Evolutionary conservation across 495 filamentous ascomycete species (phyloP), one percentile per base, ranked within the genome.

Genomic region (Podospora appendiculata): DNA sequence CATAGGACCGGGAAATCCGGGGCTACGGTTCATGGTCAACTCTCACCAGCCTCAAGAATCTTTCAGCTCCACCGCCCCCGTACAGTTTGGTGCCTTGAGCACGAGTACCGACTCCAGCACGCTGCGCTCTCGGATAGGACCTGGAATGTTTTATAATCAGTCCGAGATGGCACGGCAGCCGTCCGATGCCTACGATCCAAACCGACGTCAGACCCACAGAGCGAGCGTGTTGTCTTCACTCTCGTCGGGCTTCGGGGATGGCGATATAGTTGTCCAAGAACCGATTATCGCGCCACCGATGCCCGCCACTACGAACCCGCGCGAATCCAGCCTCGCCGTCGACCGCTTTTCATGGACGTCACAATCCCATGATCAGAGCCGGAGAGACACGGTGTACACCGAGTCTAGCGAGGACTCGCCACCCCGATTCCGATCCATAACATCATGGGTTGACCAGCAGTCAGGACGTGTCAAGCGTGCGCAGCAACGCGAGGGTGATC

Each of bases 371-470:
- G 8, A 17, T n/a, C 32, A 36, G n/a, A 36, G 50, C 32, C 62
- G 58, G 35, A 62, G 73, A 40, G 71, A 75, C 35, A 73, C 76
- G 0, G 52, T 77, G 13, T 77, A 74, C 59, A 78, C 77, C 0
- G 58, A 68, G 47, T 55, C 67, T n/a, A 74, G 69, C 50, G 69
- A 74, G 48, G 78, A 78, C 46, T 59, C 61, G 32, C 73, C 74
- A 12, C 70, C 81, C 13, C 72, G 75, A 14, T 85, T 83, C 58
- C 73, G 80, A 25, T 72, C 71, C 8, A 67, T 86, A 47, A 69
- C 68, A 43, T 79, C 75, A 12, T 86, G 83, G 83, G 81, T 86
- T 3, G 71, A 77, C 57, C 77, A 85, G 53, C 83, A 85, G 56
- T 65, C 64, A 32, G 68, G 68, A 1, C 65, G 74, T 2, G 58